A percentile compares a stretch with the other conserved stretches of the same genome.
phyloP scores from a whole-genome alignment of 75 land plant species.

The Cunninghamia lanceolata region DNA sequence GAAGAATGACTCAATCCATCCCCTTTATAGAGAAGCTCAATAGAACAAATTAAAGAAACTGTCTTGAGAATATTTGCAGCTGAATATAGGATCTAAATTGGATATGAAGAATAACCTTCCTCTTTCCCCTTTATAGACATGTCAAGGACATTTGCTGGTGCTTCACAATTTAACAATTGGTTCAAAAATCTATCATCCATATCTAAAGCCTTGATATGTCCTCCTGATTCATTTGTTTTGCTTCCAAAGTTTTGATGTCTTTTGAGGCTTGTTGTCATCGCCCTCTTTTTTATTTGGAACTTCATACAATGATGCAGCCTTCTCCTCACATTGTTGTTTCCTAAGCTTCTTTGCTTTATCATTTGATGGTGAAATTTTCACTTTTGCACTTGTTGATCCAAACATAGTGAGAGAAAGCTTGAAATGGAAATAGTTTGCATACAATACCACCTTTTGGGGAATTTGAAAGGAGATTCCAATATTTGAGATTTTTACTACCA shows the following conservation, averaged over 20 bases:
- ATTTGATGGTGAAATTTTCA: not conserved
- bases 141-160: not conserved
- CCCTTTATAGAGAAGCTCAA: slow-evolving; percentile 14
- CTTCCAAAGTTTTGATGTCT: not conserved
- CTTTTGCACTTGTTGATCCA: slow-evolving; percentile 11
- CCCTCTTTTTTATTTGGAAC: slow-evolving; percentile 7
- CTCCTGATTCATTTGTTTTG: not conserved
- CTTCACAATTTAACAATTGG: not conserved
- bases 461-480: slow-evolving; percentile 19
- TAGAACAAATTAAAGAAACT: slow-evolving; percentile 14
- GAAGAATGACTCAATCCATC: slow-evolving; percentile 17
- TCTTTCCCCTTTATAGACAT: not conserved
- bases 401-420: slow-evolving; percentile 31
- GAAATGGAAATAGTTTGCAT: slow-evolving; percentile 41
- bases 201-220: not conserved
- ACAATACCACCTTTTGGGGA: slow-evolving; percentile 40
- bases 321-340: slow-evolving; percentile 14
- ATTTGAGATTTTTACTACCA: slow-evolving; percentile 35
- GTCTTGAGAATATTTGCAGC: slow-evolving; percentile 13
- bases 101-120: not conserved
- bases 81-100: slow-evolving; percentile 2
- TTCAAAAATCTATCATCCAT: not conserved
- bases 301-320: slow-evolving; percentile 3
- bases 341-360: slow-evolving; percentile 19
- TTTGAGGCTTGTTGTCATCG: not conserved